Evolutionary conservation across 1,139 yeast genomes (phyloP), one percentile per base, ranked within the genome.

Genomic region (Saccharomyces hybrid): DNA sequence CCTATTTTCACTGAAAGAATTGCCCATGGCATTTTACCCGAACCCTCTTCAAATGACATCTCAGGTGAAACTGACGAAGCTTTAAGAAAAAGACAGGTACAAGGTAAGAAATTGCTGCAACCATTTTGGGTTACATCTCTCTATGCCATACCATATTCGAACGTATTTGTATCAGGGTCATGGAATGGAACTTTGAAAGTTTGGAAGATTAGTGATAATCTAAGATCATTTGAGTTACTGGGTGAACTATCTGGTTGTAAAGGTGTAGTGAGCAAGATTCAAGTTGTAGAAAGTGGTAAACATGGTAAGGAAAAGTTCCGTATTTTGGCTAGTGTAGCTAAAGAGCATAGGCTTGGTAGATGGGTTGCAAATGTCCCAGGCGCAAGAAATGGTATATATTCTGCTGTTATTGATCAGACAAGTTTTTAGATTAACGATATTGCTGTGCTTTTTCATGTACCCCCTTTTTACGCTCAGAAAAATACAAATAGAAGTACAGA

Each of bases 91-190:
- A 62, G 65, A 49, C 88, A 84, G 64, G 72, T 86, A n/a, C 91
- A 96, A 11, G 78, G 78, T 42, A 63, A 62, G 47, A 60, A 61
- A 41, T 41, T 68, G 47, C 78, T 80, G 19, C 85, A 81, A 58
- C 97, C 98, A 29, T 85, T 86, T 63, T 84, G 93, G 85, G 84
- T 95, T 62, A 90, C 98, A 0, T 76, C 93, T 1, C 70, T 93
- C 9, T 78, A 84, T 65, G 89, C 96, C 0, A 75, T 93, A n/a
- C 97, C 99, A n/a, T 91, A 80, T 68, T 80, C 93, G 27, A 91
- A 95, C 67, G 71, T 89, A 6, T 88, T 93, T 65, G 73, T 93
- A 52, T 82, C 90, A 26, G 99, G 99, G 0, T 90, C 98, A 2
- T 87, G 88, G 83, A 80, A 81, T 66, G 98, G 98, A 3, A 70